Percentiles rank a stretch among this genome's conserved stretches.
These are phyloP conservation scores for Rhizophora mangle DNA, from an alignment of 345 rosid genomes.

Conservation along the genomic window DNA sequence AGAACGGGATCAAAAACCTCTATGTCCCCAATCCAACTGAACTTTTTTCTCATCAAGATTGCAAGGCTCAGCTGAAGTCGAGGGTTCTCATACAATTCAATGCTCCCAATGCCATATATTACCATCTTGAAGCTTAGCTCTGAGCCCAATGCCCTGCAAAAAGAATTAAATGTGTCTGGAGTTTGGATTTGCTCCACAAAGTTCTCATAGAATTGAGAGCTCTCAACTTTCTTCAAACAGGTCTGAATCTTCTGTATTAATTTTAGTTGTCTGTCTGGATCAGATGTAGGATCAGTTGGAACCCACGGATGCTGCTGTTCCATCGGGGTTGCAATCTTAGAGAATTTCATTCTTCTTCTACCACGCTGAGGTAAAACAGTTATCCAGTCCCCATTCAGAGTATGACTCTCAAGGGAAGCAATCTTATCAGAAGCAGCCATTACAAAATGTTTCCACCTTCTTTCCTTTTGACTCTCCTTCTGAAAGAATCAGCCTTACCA, in stretches of 20 bases:
- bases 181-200: constrained; percentile 59
- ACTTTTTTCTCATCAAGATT: constrained; percentile 64
- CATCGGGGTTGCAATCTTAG: constrained; percentile 21
- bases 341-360: constrained; percentile 36
- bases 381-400: constrained; percentile 65
- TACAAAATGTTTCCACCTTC: neutral
- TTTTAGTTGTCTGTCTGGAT: constrained; percentile 47
- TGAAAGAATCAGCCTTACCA: neutral
- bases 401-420: constrained; percentile 24
- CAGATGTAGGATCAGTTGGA: constrained; percentile 47
- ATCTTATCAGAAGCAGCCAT: constrained; percentile 50
- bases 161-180: constrained; percentile 38
- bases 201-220: constrained; percentile 49
- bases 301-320: constrained; percentile 45
- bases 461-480: neutral
- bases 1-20: constrained; percentile 86
- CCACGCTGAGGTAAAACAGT: constrained; percentile 59
- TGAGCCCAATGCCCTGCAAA: constrained; percentile 53
- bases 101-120: constrained; percentile 79
- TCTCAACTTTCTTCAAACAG: constrained; percentile 48
- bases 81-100: constrained; percentile 75
- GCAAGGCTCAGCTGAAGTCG: constrained; percentile 73
- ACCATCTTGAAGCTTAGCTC: constrained; percentile 57
- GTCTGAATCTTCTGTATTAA: constrained; percentile 48
- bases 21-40: constrained; percentile 64